Base-by-base conservation (phyloP, 2,329 filamentous ascomycete genomes). In the Aureobasidium subglaciale region DNA sequence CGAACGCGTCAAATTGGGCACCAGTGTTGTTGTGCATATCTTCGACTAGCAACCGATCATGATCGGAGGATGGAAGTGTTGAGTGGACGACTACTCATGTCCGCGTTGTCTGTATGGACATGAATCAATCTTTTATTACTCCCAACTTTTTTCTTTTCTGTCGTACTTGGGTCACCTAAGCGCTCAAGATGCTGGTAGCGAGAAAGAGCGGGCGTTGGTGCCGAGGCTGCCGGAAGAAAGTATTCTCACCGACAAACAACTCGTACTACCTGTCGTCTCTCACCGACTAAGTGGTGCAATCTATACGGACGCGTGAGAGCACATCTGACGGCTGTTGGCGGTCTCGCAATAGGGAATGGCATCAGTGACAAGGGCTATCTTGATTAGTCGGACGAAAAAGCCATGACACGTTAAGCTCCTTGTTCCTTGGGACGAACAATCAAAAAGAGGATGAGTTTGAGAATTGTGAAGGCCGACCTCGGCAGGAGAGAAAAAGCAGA, bases 351-450 rank as follows among this genome's bases (percentile, higher is more conserved):
- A 37, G 22, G 29, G 18, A 32, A 6, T 18, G 15, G n/a, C n/a
- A n/a, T n/a, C n/a, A n/a, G n/a, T n/a, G n/a, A n/a, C n/a, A 8
- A 15, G 32, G 15, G 13, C 9, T 37, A n/a, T 18, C 11, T 2
- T 50, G 5, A 24, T 38, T 13, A 16, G 18, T n/a, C 3, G 10
- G 18, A n/a, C 11, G 18, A 29, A 25, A 27, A 53, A 37, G 35
- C 48, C 48, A 40, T 53, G 48, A 41, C 48, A 53, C 18, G 25
- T 22, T 32, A 16, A 9, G 27, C 24, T 32, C 3, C 18, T 7
- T 18, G 48, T 22, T 40, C 35, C 48, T 32, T 53, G 48, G 35
- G 48, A 53, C 48, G 16, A 13, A 27, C 18, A 53, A 41, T 53
- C 5, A 53, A 32, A 29, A 13, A 41, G 11, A 24, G 11, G 35